Conservation (phyloP, 2,329 filamentous ascomycete genomes). For the Microascus cirrosus region DNA sequence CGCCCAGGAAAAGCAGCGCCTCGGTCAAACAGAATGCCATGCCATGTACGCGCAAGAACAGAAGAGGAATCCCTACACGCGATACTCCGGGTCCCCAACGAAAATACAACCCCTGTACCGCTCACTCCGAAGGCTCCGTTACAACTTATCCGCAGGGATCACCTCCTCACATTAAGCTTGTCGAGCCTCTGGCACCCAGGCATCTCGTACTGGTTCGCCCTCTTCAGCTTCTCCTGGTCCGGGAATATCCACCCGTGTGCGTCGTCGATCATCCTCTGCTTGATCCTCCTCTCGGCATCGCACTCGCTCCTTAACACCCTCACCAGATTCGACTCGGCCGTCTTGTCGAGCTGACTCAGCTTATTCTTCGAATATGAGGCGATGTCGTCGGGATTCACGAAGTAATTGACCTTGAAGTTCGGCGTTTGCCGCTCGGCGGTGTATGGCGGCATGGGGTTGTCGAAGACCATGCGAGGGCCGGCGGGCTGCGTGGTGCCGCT, state of each 20-base stretch:
- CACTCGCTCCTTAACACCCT: constrained; percentile 59
- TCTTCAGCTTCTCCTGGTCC: constrained; percentile 67
- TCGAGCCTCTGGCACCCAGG: constrained; percentile 41
- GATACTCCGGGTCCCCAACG: background rate
- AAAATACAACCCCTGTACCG: background rate
- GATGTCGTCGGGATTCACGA: constrained; percentile 68
- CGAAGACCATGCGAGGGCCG: constrained; percentile 65
- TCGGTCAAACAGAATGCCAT: background rate
- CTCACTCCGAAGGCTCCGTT: background rate
- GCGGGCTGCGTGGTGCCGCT: constrained; percentile 30
- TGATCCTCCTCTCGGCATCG: constrained; percentile 56
- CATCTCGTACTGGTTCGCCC: constrained; percentile 46
- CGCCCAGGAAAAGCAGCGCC: background rate
- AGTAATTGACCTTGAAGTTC: constrained; percentile 70
- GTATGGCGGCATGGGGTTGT: constrained; percentile 56
- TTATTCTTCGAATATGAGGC: constrained; percentile 57
- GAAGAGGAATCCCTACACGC: background rate
- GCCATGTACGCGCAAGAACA: background rate
- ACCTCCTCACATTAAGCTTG: constrained; percentile 21
- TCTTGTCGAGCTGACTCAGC: constrained; percentile 62
- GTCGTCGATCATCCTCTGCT: constrained; percentile 59
- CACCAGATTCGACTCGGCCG: constrained; percentile 65
- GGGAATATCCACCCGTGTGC: constrained; percentile 82
- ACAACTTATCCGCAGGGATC: background rate
- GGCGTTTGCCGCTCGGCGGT: constrained; percentile 64